Evolutionary conservation across 768 basidiomycete genomes (phyloP).

Genomic region (Pisolithus sp.): DNA sequence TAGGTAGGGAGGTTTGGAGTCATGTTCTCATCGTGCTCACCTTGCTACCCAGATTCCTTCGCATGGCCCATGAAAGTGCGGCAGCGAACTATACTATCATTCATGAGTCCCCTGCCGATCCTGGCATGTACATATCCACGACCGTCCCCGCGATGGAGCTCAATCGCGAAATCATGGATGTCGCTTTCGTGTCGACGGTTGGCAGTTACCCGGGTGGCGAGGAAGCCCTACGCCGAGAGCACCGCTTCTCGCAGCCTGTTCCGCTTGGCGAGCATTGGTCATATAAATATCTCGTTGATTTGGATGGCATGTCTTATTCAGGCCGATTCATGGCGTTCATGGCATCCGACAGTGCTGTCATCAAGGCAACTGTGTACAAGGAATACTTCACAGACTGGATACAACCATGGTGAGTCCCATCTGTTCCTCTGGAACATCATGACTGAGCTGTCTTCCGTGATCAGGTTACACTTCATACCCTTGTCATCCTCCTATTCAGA

Average conservation of each 20-base stretch:
- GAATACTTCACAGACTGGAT: slow-evolving; percentile 92
- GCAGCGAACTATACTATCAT: slow-evolving; percentile 54
- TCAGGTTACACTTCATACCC: slow-evolving; percentile 92
- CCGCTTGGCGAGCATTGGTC: slow-evolving; percentile 85
- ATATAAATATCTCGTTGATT: slow-evolving; percentile 87
- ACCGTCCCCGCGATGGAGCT: slow-evolving; percentile 52
- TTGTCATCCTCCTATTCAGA: slow-evolving; percentile 81
- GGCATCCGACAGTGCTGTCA: slow-evolving; percentile 80
- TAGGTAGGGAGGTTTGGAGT: slow-evolving; percentile 38
- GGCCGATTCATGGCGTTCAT: slow-evolving; percentile 82
- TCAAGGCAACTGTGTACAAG: slow-evolving; percentile 87
- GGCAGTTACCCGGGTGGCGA: slow-evolving; percentile 76
- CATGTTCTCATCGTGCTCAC: background rate
- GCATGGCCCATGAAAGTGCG: slow-evolving; percentile 57
- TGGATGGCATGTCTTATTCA: slow-evolving; percentile 95
- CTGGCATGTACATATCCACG: slow-evolving; percentile 53
- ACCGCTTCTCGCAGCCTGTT: slow-evolving; percentile 70
- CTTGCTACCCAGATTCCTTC: slow-evolving; percentile 47
- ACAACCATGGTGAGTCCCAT: slow-evolving; percentile 66
- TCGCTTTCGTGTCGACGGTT: slow-evolving; percentile 76
- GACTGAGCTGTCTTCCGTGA: background rate
- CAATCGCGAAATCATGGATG: slow-evolving; percentile 81
- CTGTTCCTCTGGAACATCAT: background rate
- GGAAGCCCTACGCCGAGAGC: slow-evolving; percentile 51
- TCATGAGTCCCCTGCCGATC: slow-evolving; percentile 59